Conservation (phyloP, 805 yeast species). For the Starmerella potacharoeniae region DNA sequence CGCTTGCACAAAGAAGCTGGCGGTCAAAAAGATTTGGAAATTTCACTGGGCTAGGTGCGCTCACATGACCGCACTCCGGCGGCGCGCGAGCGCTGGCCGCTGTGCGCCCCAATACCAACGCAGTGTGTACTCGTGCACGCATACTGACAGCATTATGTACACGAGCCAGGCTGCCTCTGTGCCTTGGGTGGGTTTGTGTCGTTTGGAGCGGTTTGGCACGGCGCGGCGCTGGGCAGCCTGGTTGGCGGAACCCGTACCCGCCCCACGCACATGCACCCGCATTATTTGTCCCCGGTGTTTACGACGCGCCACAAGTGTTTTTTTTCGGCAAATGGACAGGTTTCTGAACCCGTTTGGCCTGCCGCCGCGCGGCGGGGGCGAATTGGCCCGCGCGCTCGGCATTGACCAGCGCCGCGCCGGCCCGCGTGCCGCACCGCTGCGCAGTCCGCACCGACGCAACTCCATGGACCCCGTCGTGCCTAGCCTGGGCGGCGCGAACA, state of each 20-base stretch:
- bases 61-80: background rate
- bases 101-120: too few relatives aligned
- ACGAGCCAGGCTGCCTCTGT: too few relatives aligned
- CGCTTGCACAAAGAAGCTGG: background rate
- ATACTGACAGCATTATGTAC: too few relatives aligned
- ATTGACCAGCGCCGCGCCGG: background rate
- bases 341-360: background rate
- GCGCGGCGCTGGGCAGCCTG: background rate
- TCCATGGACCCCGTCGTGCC: constrained; percentile 1
- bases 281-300: background rate
- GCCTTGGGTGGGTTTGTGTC: too few relatives aligned
- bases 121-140: too few relatives aligned
- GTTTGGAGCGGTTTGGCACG: background rate
- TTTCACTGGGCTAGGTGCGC: background rate
- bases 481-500: background rate
- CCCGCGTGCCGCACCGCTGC: background rate
- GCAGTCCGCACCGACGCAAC: background rate
- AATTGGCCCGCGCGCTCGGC: background rate
- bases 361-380: background rate
- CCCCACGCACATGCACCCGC: background rate
- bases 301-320: background rate
- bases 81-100: too few relatives aligned
- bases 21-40: constrained; percentile 1
- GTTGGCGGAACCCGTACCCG: background rate
- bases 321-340: background rate